Conservation (phyloP, 2,329 filamentous ascomycete genomes). For the Knoxdaviesia capensis region DNA sequence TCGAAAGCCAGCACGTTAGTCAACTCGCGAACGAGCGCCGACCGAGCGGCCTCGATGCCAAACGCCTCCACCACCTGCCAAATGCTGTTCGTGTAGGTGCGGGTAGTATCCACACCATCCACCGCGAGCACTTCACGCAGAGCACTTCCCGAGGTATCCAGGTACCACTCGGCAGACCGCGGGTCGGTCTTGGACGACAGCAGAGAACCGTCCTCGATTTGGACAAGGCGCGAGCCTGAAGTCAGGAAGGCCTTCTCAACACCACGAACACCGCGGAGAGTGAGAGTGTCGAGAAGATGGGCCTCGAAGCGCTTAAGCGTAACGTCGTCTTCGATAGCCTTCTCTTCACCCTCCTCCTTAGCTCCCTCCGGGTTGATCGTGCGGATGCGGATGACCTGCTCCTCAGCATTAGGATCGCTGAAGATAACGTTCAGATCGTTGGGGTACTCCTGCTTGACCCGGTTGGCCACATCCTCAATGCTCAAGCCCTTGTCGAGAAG, state of each 20-base stretch:
- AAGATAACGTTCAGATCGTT: conserved; percentile 81
- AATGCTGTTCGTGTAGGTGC: conserved; percentile 89
- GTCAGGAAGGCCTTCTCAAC: conserved; percentile 89
- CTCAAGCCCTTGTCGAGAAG: conserved; percentile 84
- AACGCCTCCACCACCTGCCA: conserved; percentile 89
- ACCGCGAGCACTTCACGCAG: conserved; percentile 70
- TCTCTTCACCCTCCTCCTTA: conserved; percentile 55
- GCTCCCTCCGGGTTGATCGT: conserved; percentile 51
- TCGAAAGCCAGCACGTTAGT: conserved; percentile 90
- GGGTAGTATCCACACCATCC: conserved; percentile 66
- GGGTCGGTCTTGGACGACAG: conserved; percentile 53
- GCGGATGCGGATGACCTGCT: conserved; percentile 84
- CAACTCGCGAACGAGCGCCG: conserved; percentile 72
- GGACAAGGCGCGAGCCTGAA: conserved; percentile 50
- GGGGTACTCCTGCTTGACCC: conserved; percentile 76
- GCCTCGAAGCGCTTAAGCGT: conserved; percentile 84
- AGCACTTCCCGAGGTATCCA: conserved; percentile 84
- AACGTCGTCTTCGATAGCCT: conserved; percentile 62
- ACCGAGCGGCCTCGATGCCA: conserved; percentile 84
- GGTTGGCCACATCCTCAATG: conserved; percentile 75
- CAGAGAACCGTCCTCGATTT: conserved; percentile 49
- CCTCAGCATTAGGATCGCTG: conserved; percentile 93
- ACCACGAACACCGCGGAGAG: conserved; percentile 73
- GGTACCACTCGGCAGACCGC: conserved; percentile 76
- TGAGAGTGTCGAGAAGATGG: conserved; percentile 78